Conservation (phyloP, 2,329 filamentous ascomycete genomes). For the Magnaporthales sp. region DNA sequence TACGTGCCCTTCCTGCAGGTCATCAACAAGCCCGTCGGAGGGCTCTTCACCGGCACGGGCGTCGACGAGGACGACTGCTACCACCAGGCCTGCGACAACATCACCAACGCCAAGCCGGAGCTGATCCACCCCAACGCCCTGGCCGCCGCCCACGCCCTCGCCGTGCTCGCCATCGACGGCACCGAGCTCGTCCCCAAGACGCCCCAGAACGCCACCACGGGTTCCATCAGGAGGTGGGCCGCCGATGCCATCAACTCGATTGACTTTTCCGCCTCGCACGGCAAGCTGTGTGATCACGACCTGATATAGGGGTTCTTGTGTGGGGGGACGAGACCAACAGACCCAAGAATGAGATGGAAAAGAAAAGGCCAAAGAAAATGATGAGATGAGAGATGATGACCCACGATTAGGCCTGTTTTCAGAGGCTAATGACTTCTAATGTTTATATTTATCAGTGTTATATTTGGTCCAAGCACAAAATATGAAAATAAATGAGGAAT, state of each 20-base stretch:
- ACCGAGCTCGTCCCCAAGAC: constrained; percentile 4
- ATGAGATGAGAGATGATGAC: neutral
- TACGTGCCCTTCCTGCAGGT: constrained; percentile 56
- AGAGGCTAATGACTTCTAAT: neutral
- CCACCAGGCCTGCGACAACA: constrained; percentile 33
- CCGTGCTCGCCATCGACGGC: neutral
- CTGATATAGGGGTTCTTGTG: neutral
- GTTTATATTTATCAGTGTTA: neutral
- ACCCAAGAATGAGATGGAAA: neutral
- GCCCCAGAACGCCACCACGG: neutral
- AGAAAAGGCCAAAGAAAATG: neutral
- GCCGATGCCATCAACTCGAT: neutral
- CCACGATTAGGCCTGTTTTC: neutral
- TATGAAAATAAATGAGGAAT: neutral
- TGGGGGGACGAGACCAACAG: too few species aligned
- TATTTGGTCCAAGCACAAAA: neutral
- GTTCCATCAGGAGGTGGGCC: neutral
- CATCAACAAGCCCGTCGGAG: constrained; percentile 55
- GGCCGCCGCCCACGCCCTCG: constrained; percentile 2
- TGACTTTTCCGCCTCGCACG: constrained; percentile 1
- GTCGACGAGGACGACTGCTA: constrained; percentile 36
- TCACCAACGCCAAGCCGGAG: constrained; percentile 3
- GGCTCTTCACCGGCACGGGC: constrained; percentile 55
- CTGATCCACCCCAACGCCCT: constrained; percentile 5
- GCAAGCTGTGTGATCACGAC: constrained; percentile 4